Evolutionary conservation across 1,139 yeast genomes (phyloP).

Genomic region (Blastobotrys illinoisensis): DNA sequence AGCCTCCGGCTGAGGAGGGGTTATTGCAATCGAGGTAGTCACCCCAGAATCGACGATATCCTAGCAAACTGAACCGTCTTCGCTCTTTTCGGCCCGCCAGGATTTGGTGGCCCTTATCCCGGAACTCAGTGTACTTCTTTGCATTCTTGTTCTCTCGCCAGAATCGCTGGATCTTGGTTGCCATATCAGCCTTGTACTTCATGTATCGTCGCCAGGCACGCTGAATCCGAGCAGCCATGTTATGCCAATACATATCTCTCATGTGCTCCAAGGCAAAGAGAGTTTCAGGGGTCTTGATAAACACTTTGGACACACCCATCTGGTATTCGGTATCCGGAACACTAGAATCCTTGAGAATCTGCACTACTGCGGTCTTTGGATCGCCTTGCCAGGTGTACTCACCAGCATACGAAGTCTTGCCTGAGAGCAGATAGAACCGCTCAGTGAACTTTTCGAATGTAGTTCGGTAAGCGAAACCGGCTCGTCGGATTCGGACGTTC

Average conservation of each 20-base stretch:
- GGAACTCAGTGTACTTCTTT: slow-evolving; percentile 66
- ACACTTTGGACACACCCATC: slow-evolving; percentile 90
- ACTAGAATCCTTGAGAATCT: slow-evolving; percentile 72
- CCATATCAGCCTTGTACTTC: slow-evolving; percentile 81
- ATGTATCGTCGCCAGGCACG: slow-evolving; percentile 90
- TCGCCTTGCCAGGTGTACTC: slow-evolving; percentile 95
- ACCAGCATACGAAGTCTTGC: slow-evolving; percentile 94
- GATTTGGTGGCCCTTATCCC: slow-evolving; percentile 74
- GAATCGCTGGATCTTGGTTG: slow-evolving; percentile 73
- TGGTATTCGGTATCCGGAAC: slow-evolving; percentile 83
- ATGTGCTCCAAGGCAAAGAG: slow-evolving; percentile 90
- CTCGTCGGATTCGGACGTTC: slow-evolving; percentile 95
- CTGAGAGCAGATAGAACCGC: slow-evolving; percentile 81
- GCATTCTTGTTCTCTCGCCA: slow-evolving; percentile 82
- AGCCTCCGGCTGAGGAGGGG: slow-evolving; percentile 64
- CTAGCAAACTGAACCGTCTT: slow-evolving; percentile 79
- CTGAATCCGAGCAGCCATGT: slow-evolving; percentile 96
- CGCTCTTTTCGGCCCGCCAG: slow-evolving; percentile 81
- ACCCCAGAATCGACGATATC: slow-evolving; percentile 89
- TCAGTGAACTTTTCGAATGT: slow-evolving; percentile 97
- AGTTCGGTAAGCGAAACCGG: slow-evolving; percentile 97
- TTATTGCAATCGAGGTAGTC: slow-evolving; percentile 88
- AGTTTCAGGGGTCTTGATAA: slow-evolving; percentile 96
- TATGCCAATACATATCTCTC: slow-evolving; percentile 97
- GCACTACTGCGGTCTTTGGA: slow-evolving; percentile 69